Conservation (phyloP, 768 basidiomycete species). For the Boletus fagicola region DNA sequence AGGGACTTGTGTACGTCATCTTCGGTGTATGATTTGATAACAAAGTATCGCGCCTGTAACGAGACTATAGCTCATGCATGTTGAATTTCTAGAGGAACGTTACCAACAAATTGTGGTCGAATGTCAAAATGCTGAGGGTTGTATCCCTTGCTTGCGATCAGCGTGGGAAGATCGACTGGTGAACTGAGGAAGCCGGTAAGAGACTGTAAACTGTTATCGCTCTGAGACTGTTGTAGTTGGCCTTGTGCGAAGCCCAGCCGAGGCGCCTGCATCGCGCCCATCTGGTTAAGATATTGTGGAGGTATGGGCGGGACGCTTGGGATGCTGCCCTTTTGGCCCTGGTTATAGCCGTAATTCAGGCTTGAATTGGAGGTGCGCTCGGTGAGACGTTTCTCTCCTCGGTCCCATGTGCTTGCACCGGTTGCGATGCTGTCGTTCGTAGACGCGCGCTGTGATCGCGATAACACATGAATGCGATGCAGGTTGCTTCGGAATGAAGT, state of each 20-base stretch:
- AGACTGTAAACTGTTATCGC: constrained; percentile 35
- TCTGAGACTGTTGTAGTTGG: constrained; percentile 29
- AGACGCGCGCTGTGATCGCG: constrained; percentile 38
- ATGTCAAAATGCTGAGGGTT: constrained; percentile 85
- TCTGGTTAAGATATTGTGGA: constrained; percentile 66
- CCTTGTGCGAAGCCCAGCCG: constrained; percentile 39
- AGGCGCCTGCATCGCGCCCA: constrained; percentile 34
- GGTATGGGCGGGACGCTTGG: constrained; percentile 76
- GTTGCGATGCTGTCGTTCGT: constrained; percentile 33
- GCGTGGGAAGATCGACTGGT: constrained; percentile 81
- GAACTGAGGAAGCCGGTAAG: constrained; percentile 52
- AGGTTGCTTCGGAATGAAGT: constrained; percentile 41
- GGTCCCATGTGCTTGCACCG: constrained; percentile 55
- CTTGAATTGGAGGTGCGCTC: constrained; percentile 68
- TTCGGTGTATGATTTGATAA: constrained; percentile 99
- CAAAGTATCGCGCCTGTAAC: constrained; percentile 83
- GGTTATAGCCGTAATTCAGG: constrained; percentile 58
- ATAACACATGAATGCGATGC: constrained; percentile 34
- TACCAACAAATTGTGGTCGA: constrained; percentile 70
- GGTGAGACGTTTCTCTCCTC: constrained; percentile 57
- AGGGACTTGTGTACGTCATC: constrained; percentile 98
- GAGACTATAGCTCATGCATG: constrained; percentile 2
- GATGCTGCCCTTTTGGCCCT: constrained; percentile 38
- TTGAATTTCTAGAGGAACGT: not conserved
- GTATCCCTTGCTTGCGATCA: constrained; percentile 87